phyloP scores from a whole-genome alignment of 192 early-diverging fungal genomes.

The Podochytrium sp. region DNA sequence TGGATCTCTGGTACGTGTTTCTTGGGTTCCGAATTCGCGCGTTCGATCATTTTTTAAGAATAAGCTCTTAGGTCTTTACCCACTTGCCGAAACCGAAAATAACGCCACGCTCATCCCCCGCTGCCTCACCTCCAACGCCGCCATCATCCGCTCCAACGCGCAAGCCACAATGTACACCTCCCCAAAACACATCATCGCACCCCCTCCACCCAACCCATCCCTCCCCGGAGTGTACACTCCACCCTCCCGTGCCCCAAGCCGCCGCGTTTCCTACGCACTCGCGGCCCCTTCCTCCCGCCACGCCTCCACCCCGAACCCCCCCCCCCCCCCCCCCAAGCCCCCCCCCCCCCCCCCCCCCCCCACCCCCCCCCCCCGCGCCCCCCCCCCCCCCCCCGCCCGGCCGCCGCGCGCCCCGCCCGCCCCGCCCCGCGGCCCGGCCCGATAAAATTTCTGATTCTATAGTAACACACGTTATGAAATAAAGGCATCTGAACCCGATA shows the following conservation, averaged over 20 bases:
- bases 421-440: too few species aligned
- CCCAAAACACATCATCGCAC: constrained; percentile 13
- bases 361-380: too few species aligned
- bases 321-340: too few species aligned
- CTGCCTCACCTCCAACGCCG: not conserved
- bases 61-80: constrained; percentile 7
- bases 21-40: too few species aligned
- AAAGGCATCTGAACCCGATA: too few species aligned
- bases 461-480: too few species aligned
- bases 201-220: not conserved
- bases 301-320: not conserved
- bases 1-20: constrained; percentile 28
- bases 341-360: too few species aligned
- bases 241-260: constrained; percentile 9
- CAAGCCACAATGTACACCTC: constrained; percentile 4
- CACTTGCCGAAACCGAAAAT: not conserved
- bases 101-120: not conserved
- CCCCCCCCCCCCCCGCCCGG: too few species aligned
- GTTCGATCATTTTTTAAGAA: too few species aligned
- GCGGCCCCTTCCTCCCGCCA: too few species aligned
- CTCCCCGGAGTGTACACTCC: not conserved
- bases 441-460: too few species aligned
- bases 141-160: constrained; percentile 16
- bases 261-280: constrained; percentile 17
- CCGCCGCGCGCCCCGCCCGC: too few species aligned